Evolutionary conservation across 2,329 filamentous ascomycete genomes (phyloP).

Genomic region (Corinectria fuckeliana): DNA sequence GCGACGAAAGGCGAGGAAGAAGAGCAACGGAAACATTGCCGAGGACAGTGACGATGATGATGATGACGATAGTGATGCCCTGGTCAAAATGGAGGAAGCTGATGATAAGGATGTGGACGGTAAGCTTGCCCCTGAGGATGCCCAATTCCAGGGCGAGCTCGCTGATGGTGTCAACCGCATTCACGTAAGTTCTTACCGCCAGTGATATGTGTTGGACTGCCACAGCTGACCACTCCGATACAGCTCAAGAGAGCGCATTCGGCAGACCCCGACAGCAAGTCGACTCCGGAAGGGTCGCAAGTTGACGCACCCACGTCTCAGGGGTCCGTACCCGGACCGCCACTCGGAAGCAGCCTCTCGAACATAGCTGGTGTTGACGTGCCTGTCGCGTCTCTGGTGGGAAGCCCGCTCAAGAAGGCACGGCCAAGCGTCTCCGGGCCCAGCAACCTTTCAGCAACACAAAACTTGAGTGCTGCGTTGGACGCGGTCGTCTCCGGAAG

Average conservation of each 20-base stretch:
- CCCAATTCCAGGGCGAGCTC: constrained; percentile 74
- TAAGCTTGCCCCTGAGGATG: constrained; percentile 73
- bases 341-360: constrained; percentile 23
- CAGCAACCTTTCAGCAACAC: constrained; percentile 36
- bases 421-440: constrained; percentile 59
- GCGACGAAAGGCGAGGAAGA: constrained; percentile 65
- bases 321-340: constrained; percentile 20
- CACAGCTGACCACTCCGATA: constrained; percentile 23
- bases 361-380: constrained; percentile 33
- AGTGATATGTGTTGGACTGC: background rate
- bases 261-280: constrained; percentile 65
- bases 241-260: constrained; percentile 85
- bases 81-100: constrained; percentile 70
- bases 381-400: constrained; percentile 55
- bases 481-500: constrained; percentile 39
- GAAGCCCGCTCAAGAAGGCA: constrained; percentile 79
- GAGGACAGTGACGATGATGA: constrained; percentile 80
- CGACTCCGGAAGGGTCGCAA: constrained; percentile 43
- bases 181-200: constrained; percentile 61
- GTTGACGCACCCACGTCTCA: constrained; percentile 49
- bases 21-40: constrained; percentile 70
- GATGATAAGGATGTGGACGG: constrained; percentile 67
- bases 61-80: constrained; percentile 66
- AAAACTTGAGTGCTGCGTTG: constrained; percentile 46
- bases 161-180: constrained; percentile 84